phyloP scores from a whole-genome alignment of 352 stramenopile genomes.

The Phytopythium oedochilum region DNA sequence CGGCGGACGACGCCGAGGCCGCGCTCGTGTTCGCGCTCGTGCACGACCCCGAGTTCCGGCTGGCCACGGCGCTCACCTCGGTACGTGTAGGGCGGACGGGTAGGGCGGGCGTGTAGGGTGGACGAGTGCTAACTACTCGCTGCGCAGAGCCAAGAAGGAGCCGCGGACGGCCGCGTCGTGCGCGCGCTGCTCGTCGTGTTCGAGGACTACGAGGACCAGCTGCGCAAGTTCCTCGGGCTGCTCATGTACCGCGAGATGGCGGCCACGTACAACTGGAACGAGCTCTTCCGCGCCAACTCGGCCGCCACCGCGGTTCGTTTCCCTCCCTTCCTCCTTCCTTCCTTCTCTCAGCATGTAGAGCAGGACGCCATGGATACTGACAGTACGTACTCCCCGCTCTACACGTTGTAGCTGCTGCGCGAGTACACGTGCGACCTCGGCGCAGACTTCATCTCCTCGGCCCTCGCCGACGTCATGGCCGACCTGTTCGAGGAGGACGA shows the following conservation, averaged over 20 bases:
- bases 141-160: constrained; percentile 13
- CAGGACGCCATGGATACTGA: too few relatives aligned
- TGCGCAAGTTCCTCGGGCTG: constrained; percentile 56
- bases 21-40: constrained; percentile 74
- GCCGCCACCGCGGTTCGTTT: constrained; percentile 51
- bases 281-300: constrained; percentile 80
- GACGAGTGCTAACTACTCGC: constrained; percentile 1
- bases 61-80: constrained; percentile 53
- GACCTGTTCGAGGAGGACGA: constrained; percentile 42
- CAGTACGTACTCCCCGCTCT: not conserved
- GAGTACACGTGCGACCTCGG: constrained; percentile 76
- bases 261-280: constrained; percentile 76
- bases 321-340: not conserved
- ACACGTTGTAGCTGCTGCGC: constrained; percentile 39
- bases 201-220: constrained; percentile 65
- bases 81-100: constrained; percentile 13
- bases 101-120: not conserved
- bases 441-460: constrained; percentile 54
- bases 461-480: constrained; percentile 44
- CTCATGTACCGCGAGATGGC: constrained; percentile 80
- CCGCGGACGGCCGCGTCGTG: constrained; percentile 49
- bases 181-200: constrained; percentile 72
- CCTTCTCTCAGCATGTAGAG: too few relatives aligned
- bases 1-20: constrained; percentile 56
- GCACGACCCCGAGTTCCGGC: constrained; percentile 70